phyloP scores from a whole-genome alignment of 139 green algal species.

The Haematococcus sp. region DNA sequence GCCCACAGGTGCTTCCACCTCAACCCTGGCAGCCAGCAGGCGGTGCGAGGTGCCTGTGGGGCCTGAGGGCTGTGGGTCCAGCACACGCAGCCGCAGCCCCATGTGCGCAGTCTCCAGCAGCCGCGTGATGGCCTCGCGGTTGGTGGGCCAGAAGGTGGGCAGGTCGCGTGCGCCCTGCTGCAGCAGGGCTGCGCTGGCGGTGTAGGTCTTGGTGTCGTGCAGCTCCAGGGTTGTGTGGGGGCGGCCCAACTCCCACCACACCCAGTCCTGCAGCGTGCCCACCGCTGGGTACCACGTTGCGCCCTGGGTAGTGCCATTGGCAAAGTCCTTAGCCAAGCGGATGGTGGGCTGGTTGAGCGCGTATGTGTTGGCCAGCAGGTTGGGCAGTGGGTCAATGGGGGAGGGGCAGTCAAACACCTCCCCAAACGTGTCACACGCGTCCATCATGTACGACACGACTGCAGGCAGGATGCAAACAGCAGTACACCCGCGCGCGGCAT shows the following conservation, averaged over 20 bases:
- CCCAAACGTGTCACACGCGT: conserved; percentile 10
- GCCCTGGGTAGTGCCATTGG: conserved; percentile 16
- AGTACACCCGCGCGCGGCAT: neutral
- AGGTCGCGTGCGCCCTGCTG: neutral
- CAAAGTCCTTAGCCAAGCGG: too few species aligned
- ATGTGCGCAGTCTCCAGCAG: too few species aligned
- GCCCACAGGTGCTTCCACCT: too few species aligned
- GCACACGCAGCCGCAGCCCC: too few species aligned
- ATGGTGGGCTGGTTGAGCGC: conserved; percentile 13
- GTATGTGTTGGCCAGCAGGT: conserved; percentile 10
- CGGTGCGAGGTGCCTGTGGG: too few species aligned
- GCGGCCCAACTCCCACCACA: conserved; percentile 7
- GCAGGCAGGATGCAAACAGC: neutral
- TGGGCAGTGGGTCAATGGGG: conserved; percentile 1
- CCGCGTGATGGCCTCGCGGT: neutral
- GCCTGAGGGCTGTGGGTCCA: too few species aligned
- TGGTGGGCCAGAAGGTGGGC: neutral
- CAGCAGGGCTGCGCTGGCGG: neutral
- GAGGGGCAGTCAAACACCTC: conserved; percentile 1
- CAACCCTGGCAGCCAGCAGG: too few species aligned
- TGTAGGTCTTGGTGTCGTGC: conserved; percentile 13
- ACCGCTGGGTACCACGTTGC: conserved; percentile 8
- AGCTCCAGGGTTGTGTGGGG: conserved; percentile 32
- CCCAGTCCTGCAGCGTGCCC: conserved; percentile 29
- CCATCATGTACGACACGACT: conserved; percentile 4